Conservation (phyloP, 257 asterid species). For the Nicotiana tomentosiformis region DNA sequence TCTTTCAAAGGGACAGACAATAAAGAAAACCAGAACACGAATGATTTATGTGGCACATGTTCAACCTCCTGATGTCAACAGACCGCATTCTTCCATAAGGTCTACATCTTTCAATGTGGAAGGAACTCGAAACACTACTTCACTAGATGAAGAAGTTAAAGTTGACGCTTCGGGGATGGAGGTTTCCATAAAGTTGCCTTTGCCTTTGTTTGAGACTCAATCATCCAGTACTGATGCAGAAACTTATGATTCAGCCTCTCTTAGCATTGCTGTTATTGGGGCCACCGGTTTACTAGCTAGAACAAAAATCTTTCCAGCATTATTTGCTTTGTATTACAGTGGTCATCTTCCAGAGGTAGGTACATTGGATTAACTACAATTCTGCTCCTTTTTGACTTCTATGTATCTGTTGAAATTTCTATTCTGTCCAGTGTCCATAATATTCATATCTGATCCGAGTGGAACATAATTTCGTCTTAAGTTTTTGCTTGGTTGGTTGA, state of each 20-base stretch:
- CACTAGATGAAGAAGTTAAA: conserved; percentile 3
- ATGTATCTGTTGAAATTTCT: not conserved
- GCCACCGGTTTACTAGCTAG: conserved; percentile 55
- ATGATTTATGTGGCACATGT: not conserved
- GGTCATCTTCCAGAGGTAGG: conserved; percentile 49
- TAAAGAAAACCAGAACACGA: conserved; percentile 1
- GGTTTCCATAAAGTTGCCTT: conserved; percentile 6
- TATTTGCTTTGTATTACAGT: conserved; percentile 42
- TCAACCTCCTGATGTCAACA: not conserved
- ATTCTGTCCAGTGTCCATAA: not conserved
- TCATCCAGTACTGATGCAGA: conserved; percentile 8
- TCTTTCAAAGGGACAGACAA: not conserved
- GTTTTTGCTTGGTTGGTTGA: not conserved
- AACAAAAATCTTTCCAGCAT: conserved; percentile 47
- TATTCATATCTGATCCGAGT: not conserved
- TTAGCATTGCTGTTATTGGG: conserved; percentile 47
- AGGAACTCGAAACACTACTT: not conserved
- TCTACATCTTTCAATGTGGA: not conserved
- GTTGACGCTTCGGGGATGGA: conserved; percentile 4
- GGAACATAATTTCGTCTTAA: not conserved
- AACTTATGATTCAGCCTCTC: conserved; percentile 21
- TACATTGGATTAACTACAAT: not conserved
- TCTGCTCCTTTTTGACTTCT: not conserved
- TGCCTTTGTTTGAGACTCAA: conserved; percentile 9
- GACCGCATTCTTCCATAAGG: not conserved